Conservation (phyloP, 2,329 filamentous ascomycete genomes). For the Whalleya microplaca region DNA sequence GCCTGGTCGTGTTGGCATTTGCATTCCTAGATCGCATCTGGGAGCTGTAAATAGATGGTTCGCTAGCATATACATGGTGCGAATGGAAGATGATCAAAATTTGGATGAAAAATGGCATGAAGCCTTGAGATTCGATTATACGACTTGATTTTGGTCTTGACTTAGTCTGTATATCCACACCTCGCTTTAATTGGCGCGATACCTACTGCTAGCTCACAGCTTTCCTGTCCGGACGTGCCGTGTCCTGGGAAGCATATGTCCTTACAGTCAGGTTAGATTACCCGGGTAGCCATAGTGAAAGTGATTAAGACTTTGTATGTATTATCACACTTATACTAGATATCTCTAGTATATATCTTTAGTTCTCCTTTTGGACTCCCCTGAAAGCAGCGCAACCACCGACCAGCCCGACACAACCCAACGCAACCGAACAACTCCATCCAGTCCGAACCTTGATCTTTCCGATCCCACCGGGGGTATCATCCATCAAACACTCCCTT, state of each 20-base stretch:
- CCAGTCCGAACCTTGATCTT: neutral
- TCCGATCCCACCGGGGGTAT: constrained; percentile 13
- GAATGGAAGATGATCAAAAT: neutral
- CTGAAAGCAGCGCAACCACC: too few relatives aligned
- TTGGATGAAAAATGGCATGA: neutral
- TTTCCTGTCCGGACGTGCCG: too few relatives aligned
- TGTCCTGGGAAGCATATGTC: neutral
- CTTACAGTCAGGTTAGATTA: neutral
- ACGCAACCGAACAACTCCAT: neutral
- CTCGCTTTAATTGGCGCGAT: too few relatives aligned
- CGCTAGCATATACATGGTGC: constrained; percentile 9
- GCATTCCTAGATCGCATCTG: neutral
- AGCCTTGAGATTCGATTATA: neutral
- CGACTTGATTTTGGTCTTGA: neutral
- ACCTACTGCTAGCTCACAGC: too few relatives aligned
- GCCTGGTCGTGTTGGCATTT: neutral
- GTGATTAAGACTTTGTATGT: neutral
- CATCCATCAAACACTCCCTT: constrained; percentile 1
- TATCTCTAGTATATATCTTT: too few relatives aligned
- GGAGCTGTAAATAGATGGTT: constrained; percentile 10
- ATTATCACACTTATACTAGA: neutral
- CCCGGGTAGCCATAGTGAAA: neutral
- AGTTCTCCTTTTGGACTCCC: too few relatives aligned
- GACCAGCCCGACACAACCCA: neutral
- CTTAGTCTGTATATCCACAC: neutral